Evolutionary conservation across 2,329 filamentous ascomycete species (phyloP).

Genomic region (Chrysoporthe deuterocubensis): DNA sequence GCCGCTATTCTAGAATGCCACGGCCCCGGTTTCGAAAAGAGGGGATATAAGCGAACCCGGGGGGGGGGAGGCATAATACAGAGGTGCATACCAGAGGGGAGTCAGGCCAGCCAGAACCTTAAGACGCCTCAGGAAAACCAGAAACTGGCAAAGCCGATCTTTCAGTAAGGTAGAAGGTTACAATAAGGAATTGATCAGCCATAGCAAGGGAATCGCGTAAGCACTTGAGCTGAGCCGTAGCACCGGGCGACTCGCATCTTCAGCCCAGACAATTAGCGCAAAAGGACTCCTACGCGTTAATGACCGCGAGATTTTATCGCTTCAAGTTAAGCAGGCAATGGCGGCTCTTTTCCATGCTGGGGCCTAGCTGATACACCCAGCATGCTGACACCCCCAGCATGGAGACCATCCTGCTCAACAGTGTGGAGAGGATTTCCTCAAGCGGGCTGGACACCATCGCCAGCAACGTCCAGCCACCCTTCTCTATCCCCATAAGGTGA

Average conservation of each 20-base stretch:
- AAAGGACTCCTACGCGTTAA: too few relatives aligned
- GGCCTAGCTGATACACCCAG: too few relatives aligned
- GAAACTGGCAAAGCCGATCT: slow-evolving; percentile 18
- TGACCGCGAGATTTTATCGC: too few relatives aligned
- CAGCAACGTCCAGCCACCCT: neutral
- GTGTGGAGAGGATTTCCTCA: too few relatives aligned
- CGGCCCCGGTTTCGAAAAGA: too few relatives aligned
- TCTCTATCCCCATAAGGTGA: neutral
- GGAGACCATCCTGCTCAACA: too few relatives aligned
- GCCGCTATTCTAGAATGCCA: too few relatives aligned
- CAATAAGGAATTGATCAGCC: slow-evolving; percentile 20
- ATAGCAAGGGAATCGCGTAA: slow-evolving; percentile 28
- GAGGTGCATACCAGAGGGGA: slow-evolving; percentile 19
- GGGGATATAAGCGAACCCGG: too few relatives aligned
- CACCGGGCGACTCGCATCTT: slow-evolving; percentile 17
- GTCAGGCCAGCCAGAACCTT: slow-evolving; percentile 15
- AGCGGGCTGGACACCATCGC: neutral
- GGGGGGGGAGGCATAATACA: neutral
- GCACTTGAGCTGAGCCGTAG: slow-evolving; percentile 24
- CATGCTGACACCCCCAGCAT: too few relatives aligned
- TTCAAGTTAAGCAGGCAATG: too few relatives aligned
- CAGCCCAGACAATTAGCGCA: too few relatives aligned
- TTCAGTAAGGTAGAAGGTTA: slow-evolving; percentile 3
- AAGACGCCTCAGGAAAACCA: slow-evolving; percentile 14
- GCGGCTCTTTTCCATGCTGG: too few relatives aligned